A percentile compares a stretch with the other conserved stretches of the same genome.
Evolutionary conservation across 78 protist genomes (phyloP).

Genomic region (Corallochytrium limacisporum): DNA sequence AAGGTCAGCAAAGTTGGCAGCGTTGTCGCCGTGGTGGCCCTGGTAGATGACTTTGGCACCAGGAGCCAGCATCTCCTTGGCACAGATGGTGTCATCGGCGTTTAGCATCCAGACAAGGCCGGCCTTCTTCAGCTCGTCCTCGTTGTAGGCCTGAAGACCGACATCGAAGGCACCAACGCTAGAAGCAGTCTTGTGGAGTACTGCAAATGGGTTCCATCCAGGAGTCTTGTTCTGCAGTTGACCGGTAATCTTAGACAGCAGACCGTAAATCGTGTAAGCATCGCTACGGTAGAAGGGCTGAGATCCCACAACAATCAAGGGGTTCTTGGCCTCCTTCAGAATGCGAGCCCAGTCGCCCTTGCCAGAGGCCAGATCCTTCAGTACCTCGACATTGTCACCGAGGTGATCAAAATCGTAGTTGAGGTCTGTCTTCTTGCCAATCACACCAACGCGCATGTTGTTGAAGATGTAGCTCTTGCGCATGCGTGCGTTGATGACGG

Average conservation of each 20-base stretch:
- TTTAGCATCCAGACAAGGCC: slow-evolving; percentile 21
- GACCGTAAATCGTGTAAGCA: background rate
- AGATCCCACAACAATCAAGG: slow-evolving; percentile 31
- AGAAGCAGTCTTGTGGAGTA: slow-evolving; percentile 20
- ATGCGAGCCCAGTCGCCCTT: background rate
- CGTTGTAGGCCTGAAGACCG: slow-evolving; percentile 34
- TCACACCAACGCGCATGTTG: slow-evolving; percentile 6
- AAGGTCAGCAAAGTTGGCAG: slow-evolving; percentile 35
- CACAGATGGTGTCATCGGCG: slow-evolving; percentile 15
- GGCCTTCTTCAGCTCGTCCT: background rate
- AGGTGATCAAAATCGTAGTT: slow-evolving; percentile 21
- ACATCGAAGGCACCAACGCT: slow-evolving; percentile 44
- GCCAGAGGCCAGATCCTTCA: background rate
- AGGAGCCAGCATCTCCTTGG: background rate
- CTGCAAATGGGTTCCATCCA: background rate
- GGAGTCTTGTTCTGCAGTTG: background rate
- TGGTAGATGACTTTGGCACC: slow-evolving; percentile 23
- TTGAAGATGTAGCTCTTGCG: slow-evolving; percentile 17
- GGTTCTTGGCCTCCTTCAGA: slow-evolving; percentile 17
- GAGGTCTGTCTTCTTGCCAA: slow-evolving; percentile 13
- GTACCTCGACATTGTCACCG: slow-evolving; percentile 2
- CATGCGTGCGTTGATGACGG: slow-evolving; percentile 35
- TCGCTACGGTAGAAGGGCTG: background rate
- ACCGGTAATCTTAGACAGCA: background rate
- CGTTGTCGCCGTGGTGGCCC: slow-evolving; percentile 33